Conservation (phyloP, 1,284 basidiomycete species). For the Moesziomyces parantarcticus region DNA sequence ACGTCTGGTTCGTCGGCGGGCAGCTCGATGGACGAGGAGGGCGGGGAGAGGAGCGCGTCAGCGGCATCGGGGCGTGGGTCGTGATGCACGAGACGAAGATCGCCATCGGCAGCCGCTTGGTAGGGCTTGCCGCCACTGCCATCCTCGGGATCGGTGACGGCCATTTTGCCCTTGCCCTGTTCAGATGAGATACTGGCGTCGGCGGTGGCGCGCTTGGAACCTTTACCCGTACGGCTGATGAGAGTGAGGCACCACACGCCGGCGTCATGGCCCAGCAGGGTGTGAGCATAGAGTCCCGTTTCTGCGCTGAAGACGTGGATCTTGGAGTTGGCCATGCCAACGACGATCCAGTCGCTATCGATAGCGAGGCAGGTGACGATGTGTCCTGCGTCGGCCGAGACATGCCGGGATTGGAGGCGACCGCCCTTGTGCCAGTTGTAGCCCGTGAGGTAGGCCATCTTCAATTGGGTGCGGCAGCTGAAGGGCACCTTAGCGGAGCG, state of each 20-base stretch:
- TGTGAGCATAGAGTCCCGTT: slow-evolving; percentile 81
- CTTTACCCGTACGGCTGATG: slow-evolving; percentile 65
- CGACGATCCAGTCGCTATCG: slow-evolving; percentile 85
- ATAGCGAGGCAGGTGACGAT: slow-evolving; percentile 89
- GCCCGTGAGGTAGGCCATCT: slow-evolving; percentile 79
- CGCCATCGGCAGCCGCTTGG: slow-evolving; percentile 45
- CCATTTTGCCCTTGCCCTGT: slow-evolving; percentile 47
- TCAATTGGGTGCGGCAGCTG: slow-evolving; percentile 80
- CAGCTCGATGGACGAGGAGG: slow-evolving; percentile 18
- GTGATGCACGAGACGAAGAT: slow-evolving; percentile 50
- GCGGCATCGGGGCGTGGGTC: slow-evolving; percentile 52
- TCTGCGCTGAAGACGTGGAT: slow-evolving; percentile 87
- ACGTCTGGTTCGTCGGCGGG: slow-evolving; percentile 25
- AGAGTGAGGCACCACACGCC: slow-evolving; percentile 94
- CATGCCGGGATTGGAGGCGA: slow-evolving; percentile 78
- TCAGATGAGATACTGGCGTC: slow-evolving; percentile 7
- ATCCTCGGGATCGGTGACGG: slow-evolving; percentile 48
- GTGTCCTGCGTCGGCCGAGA: slow-evolving; percentile 73
- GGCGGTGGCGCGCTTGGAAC: slow-evolving; percentile 4
- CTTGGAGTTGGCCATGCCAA: slow-evolving; percentile 87
- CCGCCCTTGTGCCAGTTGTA: slow-evolving; percentile 88
- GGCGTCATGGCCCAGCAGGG: slow-evolving; percentile 83
- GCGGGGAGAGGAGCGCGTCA: slow-evolving; percentile 32
- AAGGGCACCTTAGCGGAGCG: slow-evolving; percentile 65
- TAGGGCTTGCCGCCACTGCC: slow-evolving; percentile 48